Conservation (phyloP, 208 protist species). For the Tetramitus jugosus region DNA sequence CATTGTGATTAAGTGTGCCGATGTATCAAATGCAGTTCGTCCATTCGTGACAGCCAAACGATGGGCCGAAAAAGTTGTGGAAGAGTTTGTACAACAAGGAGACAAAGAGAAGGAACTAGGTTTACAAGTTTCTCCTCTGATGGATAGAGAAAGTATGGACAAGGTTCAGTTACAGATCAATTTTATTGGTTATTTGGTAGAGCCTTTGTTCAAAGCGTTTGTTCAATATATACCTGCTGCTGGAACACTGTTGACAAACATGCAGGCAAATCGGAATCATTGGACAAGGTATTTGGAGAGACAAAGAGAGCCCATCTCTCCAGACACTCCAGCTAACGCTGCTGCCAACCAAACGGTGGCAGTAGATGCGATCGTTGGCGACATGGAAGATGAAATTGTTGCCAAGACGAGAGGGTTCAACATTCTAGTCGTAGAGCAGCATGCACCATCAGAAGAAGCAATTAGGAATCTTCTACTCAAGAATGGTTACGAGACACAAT, state of each 20-base stretch:
- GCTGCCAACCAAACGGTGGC: no score
- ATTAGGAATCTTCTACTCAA: no score
- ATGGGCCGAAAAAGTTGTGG: slow-evolving; percentile 24
- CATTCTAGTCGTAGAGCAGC: no score
- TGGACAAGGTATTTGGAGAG: neutral
- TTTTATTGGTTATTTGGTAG: slow-evolving; percentile 19
- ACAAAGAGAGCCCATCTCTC: no score
- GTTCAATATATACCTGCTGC: neutral
- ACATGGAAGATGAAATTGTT: no score
- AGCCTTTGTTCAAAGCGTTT: neutral
- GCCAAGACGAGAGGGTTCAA: no score
- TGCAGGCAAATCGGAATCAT: neutral
- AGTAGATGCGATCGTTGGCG: no score
- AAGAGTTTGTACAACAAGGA: slow-evolving; percentile 37
- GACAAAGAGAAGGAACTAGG: slow-evolving; percentile 23
- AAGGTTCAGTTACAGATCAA: neutral
- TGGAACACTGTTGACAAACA: neutral
- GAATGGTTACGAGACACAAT: no score
- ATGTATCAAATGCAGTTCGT: slow-evolving; percentile 30
- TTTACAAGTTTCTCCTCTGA: slow-evolving; percentile 24
- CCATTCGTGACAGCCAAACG: slow-evolving; percentile 28
- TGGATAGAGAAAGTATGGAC: slow-evolving; percentile 25
- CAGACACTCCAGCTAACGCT: no score
- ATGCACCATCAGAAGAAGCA: no score
- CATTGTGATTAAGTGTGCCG: slow-evolving; percentile 35